Conservation (phyloP, 306 rosid species). For the Luffa acutangula region DNA sequence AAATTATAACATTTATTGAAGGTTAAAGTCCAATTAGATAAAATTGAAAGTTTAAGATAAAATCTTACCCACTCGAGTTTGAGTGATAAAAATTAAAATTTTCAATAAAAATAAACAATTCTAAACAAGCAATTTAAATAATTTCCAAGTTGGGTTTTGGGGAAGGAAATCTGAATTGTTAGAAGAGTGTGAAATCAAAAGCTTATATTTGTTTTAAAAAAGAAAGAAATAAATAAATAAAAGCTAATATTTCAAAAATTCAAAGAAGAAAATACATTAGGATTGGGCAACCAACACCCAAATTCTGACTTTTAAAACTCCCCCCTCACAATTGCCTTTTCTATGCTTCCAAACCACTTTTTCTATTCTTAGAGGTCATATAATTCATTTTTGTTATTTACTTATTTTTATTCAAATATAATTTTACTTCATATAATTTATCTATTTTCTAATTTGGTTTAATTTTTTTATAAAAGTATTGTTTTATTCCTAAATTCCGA, state of each 20-base stretch:
- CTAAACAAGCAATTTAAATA: background rate
- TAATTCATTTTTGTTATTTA: background rate
- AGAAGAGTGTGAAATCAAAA: background rate
- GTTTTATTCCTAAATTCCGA: too few species aligned
- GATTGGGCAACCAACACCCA: background rate
- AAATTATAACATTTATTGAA: too few species aligned
- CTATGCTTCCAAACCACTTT: background rate
- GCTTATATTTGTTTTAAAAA: background rate
- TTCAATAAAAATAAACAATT: background rate
- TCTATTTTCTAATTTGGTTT: too few species aligned
- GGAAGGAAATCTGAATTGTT: background rate
- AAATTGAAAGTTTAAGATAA: too few species aligned
- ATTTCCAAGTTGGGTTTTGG: background rate
- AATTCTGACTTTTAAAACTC: background rate
- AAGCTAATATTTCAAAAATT: background rate
- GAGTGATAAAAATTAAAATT: too few species aligned
- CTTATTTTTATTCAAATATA: background rate
- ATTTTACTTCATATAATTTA: background rate
- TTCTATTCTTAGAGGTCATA: background rate
- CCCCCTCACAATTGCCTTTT: background rate
- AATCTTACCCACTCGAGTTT: too few species aligned
- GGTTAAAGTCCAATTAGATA: too few species aligned
- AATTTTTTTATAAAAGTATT: too few species aligned
- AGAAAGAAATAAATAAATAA: background rate
- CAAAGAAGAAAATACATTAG: background rate